These are phyloP conservation scores for Vickermania ingenoplastis DNA, from an alignment of 208 protist species.

Conservation along the genomic window DNA sequence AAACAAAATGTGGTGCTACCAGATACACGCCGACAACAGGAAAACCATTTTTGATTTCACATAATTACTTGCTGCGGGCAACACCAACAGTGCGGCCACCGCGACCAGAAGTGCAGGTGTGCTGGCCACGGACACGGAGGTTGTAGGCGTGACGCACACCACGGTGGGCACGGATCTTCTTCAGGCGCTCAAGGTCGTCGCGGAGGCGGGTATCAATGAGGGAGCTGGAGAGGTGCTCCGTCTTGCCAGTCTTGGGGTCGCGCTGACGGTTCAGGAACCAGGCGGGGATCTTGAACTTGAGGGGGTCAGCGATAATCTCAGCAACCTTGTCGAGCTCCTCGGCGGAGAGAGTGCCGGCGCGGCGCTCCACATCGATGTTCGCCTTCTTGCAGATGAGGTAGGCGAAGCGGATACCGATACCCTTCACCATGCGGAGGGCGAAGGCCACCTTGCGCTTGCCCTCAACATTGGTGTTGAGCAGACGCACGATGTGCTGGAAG, in stretches of 20 bases:
- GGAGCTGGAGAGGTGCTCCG: constrained; percentile 95
- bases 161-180: constrained; percentile 98
- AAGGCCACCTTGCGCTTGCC: constrained; percentile 97
- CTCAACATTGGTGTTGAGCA: constrained; percentile 99
- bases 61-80: constrained; percentile 67
- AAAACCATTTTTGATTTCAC: too few species aligned
- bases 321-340: constrained; percentile 97
- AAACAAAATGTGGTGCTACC: neutral
- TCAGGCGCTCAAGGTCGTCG: constrained; percentile 99
- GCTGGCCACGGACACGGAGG: constrained; percentile 99
- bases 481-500: constrained; percentile 99
- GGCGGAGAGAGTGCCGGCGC: constrained; percentile 81
- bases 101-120: constrained; percentile 99
- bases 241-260: constrained; percentile 98
- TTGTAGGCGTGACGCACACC: constrained; percentile 98
- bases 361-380: constrained; percentile 96
- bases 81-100: constrained; percentile 90
- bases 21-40: too few species aligned
- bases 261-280: constrained; percentile 99
- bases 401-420: constrained; percentile 99
- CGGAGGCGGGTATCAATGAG: constrained; percentile 96
- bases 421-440: constrained; percentile 98
- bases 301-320: constrained; percentile 96
- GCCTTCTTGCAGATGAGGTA: constrained; percentile 99
- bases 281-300: constrained; percentile 99